Base-by-base conservation (phyloP, 2,329 filamentous ascomycete genomes). In the Cladobotryum mycophilum region DNA sequence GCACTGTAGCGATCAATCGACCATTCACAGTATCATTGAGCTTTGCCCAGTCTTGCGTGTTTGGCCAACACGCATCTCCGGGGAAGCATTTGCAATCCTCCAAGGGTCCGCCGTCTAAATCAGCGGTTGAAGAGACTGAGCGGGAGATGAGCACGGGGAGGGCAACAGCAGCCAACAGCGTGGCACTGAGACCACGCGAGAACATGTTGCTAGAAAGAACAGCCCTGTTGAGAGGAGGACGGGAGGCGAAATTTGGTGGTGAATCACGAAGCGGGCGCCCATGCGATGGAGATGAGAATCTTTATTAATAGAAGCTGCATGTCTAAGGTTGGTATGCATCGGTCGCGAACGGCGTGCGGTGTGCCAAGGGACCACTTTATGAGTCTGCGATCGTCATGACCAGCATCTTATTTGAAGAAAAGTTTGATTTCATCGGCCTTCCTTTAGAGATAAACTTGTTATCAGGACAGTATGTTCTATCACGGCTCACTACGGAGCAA, bases 21-120 rank as follows among this genome's bases (percentile, higher is more conserved):
- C 80, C 80, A 3, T 65, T 64, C 0, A 82, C 63, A 2, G 77
- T 74, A 25, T 61, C 41, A 59, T 83, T 82, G 54, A 83, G 70
- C 2, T 56, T 45, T 7, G 60, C 56, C 79, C 79, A 82, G n/a
- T 63, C 60, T 8, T 55, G 45, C 2, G 52, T 22, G 0, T 66
- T 65, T 0, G 80, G 80, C 80, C 80, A 83, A 58, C 73, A 76
- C 12, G 41, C 13, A 44, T 44, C 41, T 9, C 41, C 41, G 2
- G 41, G 41, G 41, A 44, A 44, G 11, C 20, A 30, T 33, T 44
- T 44, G 30, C 41, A 44, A 5, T 41, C 36, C 12, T 30, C 25
- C 8, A 6, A 6, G 25, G 25, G 25, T 11, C 25, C 25, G 25
- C 25, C 6, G 8, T 30, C 4, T 30, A 6, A 30, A 8, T 30